phyloP scores from a whole-genome alignment of 1,139 yeast genomes.

The Pichia sp. region DNA sequence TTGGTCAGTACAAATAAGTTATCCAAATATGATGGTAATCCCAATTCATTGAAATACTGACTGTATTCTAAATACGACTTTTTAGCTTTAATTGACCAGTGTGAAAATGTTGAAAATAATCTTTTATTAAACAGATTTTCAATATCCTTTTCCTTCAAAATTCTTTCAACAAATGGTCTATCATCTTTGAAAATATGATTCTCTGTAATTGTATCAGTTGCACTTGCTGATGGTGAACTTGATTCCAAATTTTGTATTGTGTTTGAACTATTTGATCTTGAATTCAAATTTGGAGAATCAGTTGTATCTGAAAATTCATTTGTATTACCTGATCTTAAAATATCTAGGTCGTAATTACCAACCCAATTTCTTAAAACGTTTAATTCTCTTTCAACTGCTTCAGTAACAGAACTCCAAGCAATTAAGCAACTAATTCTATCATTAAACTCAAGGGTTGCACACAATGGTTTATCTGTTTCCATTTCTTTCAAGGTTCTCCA shows the following conservation, averaged over 20 bases:
- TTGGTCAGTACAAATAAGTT: constrained; percentile 59
- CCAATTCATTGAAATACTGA: constrained; percentile 57
- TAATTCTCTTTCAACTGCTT: constrained; percentile 57
- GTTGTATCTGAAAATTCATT: neutral
- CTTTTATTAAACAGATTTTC: constrained; percentile 54
- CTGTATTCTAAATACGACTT: constrained; percentile 60
- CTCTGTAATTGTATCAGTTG: constrained; percentile 2
- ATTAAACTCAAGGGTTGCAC: constrained; percentile 59
- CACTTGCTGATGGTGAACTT: neutral
- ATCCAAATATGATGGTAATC: constrained; percentile 69
- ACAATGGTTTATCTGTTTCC: constrained; percentile 70
- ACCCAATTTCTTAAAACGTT: constrained; percentile 59
- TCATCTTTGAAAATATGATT: constrained; percentile 50
- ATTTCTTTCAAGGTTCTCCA: constrained; percentile 81
- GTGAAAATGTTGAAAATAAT: constrained; percentile 54
- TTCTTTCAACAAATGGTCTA: constrained; percentile 72
- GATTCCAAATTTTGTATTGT: neutral
- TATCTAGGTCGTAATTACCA: constrained; percentile 74
- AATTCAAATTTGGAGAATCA: neutral
- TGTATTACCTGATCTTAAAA: constrained; percentile 18
- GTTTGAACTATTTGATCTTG: neutral
- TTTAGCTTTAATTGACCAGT: constrained; percentile 75
- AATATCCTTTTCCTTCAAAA: constrained; percentile 81
- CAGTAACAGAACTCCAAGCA: constrained; percentile 78
- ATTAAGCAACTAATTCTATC: constrained; percentile 67